Percentiles rank a stretch among this genome's conserved stretches.
Evolutionary conservation across 192 early-diverging fungal genomes (phyloP).

Genomic region (Coemansia sp.): DNA sequence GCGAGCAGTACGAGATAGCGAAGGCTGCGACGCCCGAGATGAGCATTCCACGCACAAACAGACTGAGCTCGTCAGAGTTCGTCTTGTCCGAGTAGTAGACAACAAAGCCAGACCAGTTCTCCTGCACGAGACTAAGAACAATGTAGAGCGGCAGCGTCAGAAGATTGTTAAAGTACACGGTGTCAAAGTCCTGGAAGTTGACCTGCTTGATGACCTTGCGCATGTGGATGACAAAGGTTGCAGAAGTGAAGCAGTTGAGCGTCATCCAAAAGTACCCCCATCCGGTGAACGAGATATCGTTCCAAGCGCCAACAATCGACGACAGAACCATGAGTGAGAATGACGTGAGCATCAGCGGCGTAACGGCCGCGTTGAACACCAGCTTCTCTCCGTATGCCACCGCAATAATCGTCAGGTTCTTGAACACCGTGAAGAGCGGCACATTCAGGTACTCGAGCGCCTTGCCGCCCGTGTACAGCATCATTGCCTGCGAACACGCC

Average conservation of each 20-base stretch:
- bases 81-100: conserved; percentile 50
- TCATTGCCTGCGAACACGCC: conserved; percentile 77
- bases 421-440: conserved; percentile 96
- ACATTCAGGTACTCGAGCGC: conserved; percentile 90
- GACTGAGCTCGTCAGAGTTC: conserved; percentile 63
- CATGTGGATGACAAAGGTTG: conserved; percentile 87
- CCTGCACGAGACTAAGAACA: conserved; percentile 65
- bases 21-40: conserved; percentile 85
- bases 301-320: conserved; percentile 84
- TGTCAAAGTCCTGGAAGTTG: conserved; percentile 97
- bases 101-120: conserved; percentile 64
- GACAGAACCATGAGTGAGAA: conserved; percentile 86
- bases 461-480: conserved; percentile 98
- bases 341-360: conserved; percentile 75
- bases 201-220: conserved; percentile 85
- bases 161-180: conserved; percentile 96
- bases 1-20: conserved; percentile 82
- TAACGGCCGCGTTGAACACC: conserved; percentile 81
- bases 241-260: conserved; percentile 86
- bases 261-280: conserved; percentile 88
- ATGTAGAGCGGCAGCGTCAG: conserved; percentile 81
- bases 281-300: conserved; percentile 63
- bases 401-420: conserved; percentile 97
- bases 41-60: conserved; percentile 67
- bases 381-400: conserved; percentile 91